These are phyloP conservation scores for Entomortierella beljakovae DNA, from an alignment of 192 early-diverging fungal species.

Conservation along the genomic window DNA sequence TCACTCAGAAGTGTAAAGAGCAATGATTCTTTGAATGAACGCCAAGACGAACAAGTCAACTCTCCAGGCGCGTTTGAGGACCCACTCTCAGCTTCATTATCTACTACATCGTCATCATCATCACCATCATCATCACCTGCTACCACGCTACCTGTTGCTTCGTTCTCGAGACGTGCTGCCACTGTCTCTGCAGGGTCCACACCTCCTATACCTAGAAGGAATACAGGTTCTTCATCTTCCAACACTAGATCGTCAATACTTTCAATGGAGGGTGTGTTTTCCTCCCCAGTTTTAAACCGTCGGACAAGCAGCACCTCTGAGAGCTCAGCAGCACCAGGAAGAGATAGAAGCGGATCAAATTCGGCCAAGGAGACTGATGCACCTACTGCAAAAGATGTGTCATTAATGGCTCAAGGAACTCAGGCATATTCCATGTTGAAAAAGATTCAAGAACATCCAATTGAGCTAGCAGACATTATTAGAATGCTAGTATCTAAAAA, in stretches of 20 bases:
- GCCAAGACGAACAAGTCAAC: not conserved
- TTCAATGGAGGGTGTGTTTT: slow-evolving; percentile 35
- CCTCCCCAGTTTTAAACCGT: slow-evolving; percentile 12
- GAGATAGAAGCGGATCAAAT: slow-evolving; percentile 22
- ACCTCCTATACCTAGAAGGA: slow-evolving; percentile 12
- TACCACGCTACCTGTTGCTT: slow-evolving; percentile 28
- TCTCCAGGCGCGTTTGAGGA: slow-evolving; percentile 15
- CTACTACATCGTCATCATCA: not conserved
- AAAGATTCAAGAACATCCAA: slow-evolving; percentile 47
- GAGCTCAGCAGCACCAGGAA: not conserved
- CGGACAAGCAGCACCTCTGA: slow-evolving; percentile 15
- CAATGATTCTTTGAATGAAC: not conserved
- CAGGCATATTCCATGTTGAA: slow-evolving; percentile 40
- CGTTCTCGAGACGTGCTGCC: slow-evolving; percentile 36
- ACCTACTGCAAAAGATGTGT: slow-evolving; percentile 43
- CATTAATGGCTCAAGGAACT: slow-evolving; percentile 44
- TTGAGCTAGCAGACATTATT: slow-evolving; percentile 51
- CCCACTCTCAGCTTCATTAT: slow-evolving; percentile 5
- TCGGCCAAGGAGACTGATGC: slow-evolving; percentile 24
- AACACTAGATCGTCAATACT: slow-evolving; percentile 29
- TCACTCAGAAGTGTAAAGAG: slow-evolving; percentile 14
- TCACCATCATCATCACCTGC: not conserved
- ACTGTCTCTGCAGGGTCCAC: slow-evolving; percentile 32
- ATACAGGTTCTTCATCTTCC: slow-evolving; percentile 3
- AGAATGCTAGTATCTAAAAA: slow-evolving; percentile 44